phyloP scores from a whole-genome alignment of 2,329 filamentous ascomycete genomes.

The Fusarium sterilihyphosum region DNA sequence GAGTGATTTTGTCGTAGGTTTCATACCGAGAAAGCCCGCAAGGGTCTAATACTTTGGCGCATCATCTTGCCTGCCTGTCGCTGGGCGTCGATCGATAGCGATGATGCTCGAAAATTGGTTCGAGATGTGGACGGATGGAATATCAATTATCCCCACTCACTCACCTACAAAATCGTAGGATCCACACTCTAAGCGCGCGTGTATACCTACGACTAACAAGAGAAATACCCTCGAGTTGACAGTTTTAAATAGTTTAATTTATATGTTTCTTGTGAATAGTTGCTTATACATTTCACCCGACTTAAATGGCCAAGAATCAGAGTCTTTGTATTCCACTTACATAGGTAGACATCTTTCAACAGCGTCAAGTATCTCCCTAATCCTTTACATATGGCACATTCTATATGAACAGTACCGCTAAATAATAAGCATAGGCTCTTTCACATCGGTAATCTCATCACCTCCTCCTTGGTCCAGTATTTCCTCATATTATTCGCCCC shows the following conservation, averaged over 20 bases:
- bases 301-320: fast-evolving
- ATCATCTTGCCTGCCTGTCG: slow-evolving; percentile 45
- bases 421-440: not conserved
- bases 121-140: not conserved
- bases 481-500: slow-evolving; percentile 85
- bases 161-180: not conserved
- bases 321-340: not conserved
- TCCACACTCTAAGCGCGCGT: not conserved
- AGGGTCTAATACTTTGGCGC: slow-evolving; percentile 41
- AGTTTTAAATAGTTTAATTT: too few species aligned
- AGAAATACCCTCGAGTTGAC: not conserved
- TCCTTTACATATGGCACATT: not conserved
- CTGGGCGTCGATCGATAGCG: slow-evolving; percentile 35
- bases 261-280: too few species aligned
- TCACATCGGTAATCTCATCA: slow-evolving; percentile 75
- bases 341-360: not conserved
- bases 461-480: slow-evolving; percentile 83
- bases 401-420: slow-evolving; percentile 7
- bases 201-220: not conserved
- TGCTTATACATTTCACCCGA: not conserved
- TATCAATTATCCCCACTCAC: not conserved
- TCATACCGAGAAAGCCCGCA: slow-evolving; percentile 41
- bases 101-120: slow-evolving; percentile 37
- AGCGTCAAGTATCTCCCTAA: not conserved
- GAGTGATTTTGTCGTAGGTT: fast-evolving